These are phyloP conservation scores for Tylopilus orsonianus DNA, from an alignment of 1,284 basidiomycete species.

Conservation along the genomic window DNA sequence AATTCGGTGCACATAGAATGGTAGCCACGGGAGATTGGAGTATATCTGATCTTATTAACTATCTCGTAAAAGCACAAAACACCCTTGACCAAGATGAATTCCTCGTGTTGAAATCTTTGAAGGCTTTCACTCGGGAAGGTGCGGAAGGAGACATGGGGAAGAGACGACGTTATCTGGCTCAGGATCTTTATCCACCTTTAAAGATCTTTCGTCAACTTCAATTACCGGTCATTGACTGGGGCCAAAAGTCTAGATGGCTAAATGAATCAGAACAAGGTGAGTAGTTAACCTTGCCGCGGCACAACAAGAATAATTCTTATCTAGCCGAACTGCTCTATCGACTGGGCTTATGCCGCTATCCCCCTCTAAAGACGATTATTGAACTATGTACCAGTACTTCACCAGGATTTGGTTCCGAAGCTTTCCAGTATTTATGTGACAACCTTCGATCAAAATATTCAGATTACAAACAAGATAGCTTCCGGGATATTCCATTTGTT, in stretches of 20 bases:
- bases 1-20: too few relatives aligned
- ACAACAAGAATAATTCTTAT: not conserved
- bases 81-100: constrained; percentile 67
- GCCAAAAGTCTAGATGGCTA: constrained; percentile 31
- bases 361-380: constrained; percentile 68
- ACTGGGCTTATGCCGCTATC: constrained; percentile 72
- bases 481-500: constrained; percentile 67
- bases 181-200: constrained; percentile 18
- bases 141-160: constrained; percentile 8
- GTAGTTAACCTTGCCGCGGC: too few relatives aligned
- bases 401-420: constrained; percentile 44
- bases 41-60: constrained; percentile 75
- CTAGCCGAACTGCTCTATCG: constrained; percentile 58
- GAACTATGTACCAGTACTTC: constrained; percentile 54
- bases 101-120: constrained; percentile 56
- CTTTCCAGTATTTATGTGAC: constrained; percentile 74
- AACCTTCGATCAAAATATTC: constrained; percentile 61
- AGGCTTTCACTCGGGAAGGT: not conserved
- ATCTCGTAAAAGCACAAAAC: constrained; percentile 77
- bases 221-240: constrained; percentile 16
- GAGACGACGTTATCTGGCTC: not conserved
- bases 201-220: constrained; percentile 5
- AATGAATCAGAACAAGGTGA: constrained; percentile 76
- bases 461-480: constrained; percentile 55
- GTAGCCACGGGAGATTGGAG: too few relatives aligned